phyloP scores from a whole-genome alignment of 2,329 filamentous ascomycete genomes.

The Neonectria neomacrospora region DNA sequence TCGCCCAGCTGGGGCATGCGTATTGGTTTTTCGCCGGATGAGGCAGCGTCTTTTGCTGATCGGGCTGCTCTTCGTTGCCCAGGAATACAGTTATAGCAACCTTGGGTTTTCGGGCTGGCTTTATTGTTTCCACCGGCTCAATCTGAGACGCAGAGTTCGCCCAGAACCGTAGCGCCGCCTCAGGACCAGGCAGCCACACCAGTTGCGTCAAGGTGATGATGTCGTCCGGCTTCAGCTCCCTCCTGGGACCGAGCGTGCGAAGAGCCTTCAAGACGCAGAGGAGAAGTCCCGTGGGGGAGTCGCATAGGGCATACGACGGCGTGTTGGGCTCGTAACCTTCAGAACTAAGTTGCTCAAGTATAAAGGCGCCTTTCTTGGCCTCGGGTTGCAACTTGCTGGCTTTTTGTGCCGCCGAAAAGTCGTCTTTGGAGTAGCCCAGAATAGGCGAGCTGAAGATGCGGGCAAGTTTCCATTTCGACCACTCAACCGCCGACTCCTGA shows the following conservation, averaged over 20 bases:
- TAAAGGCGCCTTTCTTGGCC: conserved; percentile 27
- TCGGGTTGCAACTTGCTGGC: conserved; percentile 23
- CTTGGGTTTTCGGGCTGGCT: conserved; percentile 48
- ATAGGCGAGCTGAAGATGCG: conserved; percentile 58
- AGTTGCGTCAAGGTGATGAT: conserved; percentile 70
- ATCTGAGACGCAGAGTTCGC: conserved; percentile 55
- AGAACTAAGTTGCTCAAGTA: conserved; percentile 46
- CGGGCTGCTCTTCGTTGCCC: conserved; percentile 45
- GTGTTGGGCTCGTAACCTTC: conserved; percentile 62
- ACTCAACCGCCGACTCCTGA: conserved; percentile 57
- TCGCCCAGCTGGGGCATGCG: conserved; percentile 62
- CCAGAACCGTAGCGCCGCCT: conserved; percentile 68
- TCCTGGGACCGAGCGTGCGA: conserved; percentile 53
- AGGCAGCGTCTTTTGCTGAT: conserved; percentile 35
- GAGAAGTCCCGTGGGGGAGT: conserved; percentile 69
- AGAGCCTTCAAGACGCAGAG: conserved; percentile 64
- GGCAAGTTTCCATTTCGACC: conserved; percentile 68
- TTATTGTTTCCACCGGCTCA: conserved; percentile 43
- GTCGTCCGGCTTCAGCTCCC: conserved; percentile 60
- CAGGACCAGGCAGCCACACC: conserved; percentile 74
- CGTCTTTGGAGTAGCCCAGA: conserved; percentile 66
- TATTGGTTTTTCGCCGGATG: conserved; percentile 48
- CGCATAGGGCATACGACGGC: conserved; percentile 68
- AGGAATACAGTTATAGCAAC: conserved; percentile 62
- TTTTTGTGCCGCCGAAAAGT: conserved; percentile 58